Evolutionary conservation across 768 basidiomycete genomes (phyloP), one percentile per base, ranked within the genome.

Genomic region (Chiua virens): DNA sequence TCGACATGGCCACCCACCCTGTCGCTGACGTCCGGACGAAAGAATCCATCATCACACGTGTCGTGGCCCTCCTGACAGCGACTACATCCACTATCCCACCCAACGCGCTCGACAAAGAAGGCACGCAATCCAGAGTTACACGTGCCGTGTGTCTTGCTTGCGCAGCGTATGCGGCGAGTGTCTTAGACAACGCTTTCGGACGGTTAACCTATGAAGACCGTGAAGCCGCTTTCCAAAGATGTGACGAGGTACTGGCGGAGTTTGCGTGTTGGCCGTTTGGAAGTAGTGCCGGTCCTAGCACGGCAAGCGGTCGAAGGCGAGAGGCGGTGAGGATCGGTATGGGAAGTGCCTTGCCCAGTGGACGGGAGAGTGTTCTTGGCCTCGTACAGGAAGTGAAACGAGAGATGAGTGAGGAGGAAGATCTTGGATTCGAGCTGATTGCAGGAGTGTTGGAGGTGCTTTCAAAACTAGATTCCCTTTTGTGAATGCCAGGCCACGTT

Each of bases 1-100:
- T 99, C 73, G 96, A 99, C 75, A 99, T 99, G 96, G 96, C 97
- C 17, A 99, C 96, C 0, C 96, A 99, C 69, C 97, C 96, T 2
- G 89, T 98, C 44, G 92, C 95, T 8, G 95, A 98, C 70, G 80
- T 91, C 13, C 87, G 90, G 51, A 86, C 86, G 9, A 98, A 98
- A 66, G 93, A 94, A 65, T 77, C 79, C 51, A 81, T 98, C 62
- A 78, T 98, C 65, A 71, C 76, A 14, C 87, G 95, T 28, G 78
- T 87, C 25, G 79, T 90, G 42, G 69, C 84, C 14, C 80, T 98
- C 21, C 79, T 98, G 62, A 92, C 93, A 10, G 79, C 88, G 3
- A 84, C 86, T 4, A 96, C 94, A 5, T 79, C 89, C 22, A 81
- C 89, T 28, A 76, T 98, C 7, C 92, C 93, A 0, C 76, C 82